A percentile compares a stretch with the other conserved stretches of the same genome.
Conservation (phyloP, 2,329 filamentous ascomycete genomes). For the Amphichorda felina region DNA sequence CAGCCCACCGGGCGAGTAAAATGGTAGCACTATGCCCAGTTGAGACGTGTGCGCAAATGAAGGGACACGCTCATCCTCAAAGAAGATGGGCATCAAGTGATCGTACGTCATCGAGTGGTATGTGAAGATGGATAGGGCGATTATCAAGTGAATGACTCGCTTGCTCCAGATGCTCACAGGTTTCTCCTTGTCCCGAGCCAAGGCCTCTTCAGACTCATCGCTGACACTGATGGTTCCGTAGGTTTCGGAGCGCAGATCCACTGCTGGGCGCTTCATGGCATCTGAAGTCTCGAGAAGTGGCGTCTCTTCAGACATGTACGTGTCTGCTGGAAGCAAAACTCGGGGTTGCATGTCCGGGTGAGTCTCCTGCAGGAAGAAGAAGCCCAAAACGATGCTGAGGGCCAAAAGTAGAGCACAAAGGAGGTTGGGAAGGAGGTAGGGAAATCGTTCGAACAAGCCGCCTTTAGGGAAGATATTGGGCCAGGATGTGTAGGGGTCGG, state of each 20-base stretch:
- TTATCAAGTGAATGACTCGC: constrained; percentile 61
- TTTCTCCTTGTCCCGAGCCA: constrained; percentile 18
- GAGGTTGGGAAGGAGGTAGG: constrained; percentile 82
- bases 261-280: constrained; percentile 58
- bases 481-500: constrained; percentile 64
- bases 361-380: constrained; percentile 74
- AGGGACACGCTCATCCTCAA: constrained; percentile 58
- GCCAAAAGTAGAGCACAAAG: constrained; percentile 69
- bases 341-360: constrained; percentile 68
- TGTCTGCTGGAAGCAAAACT: constrained; percentile 30
- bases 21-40: constrained; percentile 22
- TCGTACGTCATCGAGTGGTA: constrained; percentile 96
- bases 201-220: constrained; percentile 35
- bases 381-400: constrained; percentile 70
- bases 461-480: constrained; percentile 56
- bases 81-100: constrained; percentile 82
- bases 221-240: constrained; percentile 56
- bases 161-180: constrained; percentile 34
- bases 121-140: constrained; percentile 82
- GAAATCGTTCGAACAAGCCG: constrained; percentile 65
- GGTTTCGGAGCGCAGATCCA: constrained; percentile 65
- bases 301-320: constrained; percentile 52
- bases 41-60: constrained; percentile 18
- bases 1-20: constrained; percentile 50
- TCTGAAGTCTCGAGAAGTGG: constrained; percentile 67